These are phyloP conservation scores for Schoenoplectus tabernaemontani DNA, from an alignment of 202 grass and related monocot genomes.

Conservation along the genomic window DNA sequence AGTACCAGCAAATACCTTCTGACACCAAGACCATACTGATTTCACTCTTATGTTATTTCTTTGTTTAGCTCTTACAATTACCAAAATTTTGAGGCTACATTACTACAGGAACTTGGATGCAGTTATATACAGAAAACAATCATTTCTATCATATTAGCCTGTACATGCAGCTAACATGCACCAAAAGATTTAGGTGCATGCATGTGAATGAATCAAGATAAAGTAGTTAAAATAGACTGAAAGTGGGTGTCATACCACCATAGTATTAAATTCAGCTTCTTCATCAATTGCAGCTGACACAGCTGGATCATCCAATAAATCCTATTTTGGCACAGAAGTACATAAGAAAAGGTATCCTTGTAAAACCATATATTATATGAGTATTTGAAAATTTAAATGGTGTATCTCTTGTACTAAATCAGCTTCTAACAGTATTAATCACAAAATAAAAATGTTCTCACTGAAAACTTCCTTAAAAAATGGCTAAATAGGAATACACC, in stretches of 20 bases:
- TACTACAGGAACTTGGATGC: background rate
- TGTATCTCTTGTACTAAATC: background rate
- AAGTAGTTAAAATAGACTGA: background rate
- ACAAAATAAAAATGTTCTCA: background rate
- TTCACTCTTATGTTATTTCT: background rate
- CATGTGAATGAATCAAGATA: background rate
- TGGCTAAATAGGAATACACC: too few relatives aligned
- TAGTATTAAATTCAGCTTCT: slow-evolving; percentile 87
- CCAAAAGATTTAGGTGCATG: background rate
- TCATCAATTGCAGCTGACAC: slow-evolving; percentile 47
- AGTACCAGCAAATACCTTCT: background rate
- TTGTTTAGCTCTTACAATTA: background rate
- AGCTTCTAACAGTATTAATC: background rate
- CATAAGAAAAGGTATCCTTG: slow-evolving; percentile 6
- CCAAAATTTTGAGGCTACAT: background rate
- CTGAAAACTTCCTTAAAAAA: background rate
- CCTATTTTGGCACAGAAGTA: slow-evolving; percentile 39
- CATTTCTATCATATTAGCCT: background rate
- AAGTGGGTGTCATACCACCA: slow-evolving; percentile 44
- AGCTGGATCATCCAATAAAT: slow-evolving; percentile 76
- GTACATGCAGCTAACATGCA: background rate
- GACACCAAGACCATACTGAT: background rate
- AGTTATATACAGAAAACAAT: background rate
- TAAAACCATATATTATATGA: background rate
- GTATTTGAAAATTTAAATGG: background rate